Conservation (phyloP, 768 basidiomycete species). For the Boletales sp. region DNA sequence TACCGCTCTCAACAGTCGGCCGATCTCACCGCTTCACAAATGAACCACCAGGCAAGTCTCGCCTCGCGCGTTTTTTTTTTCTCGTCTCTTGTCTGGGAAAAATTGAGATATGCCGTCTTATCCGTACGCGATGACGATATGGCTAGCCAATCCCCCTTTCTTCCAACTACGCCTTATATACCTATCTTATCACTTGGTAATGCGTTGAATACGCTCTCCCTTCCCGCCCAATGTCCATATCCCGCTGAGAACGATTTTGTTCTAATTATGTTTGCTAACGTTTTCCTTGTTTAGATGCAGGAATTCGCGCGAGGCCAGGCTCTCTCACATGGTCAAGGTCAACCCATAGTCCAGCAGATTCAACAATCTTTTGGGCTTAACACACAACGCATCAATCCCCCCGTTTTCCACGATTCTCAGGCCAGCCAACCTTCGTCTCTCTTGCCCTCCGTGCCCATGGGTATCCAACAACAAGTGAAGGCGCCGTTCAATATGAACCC, state of each 20-base stretch:
- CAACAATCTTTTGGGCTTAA: slow-evolving; percentile 42
- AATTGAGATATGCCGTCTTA: slow-evolving; percentile 13
- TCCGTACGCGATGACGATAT: slow-evolving; percentile 11
- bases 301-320: slow-evolving; percentile 42
- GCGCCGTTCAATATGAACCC: slow-evolving; percentile 28
- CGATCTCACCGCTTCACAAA: slow-evolving; percentile 38
- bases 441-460: slow-evolving; percentile 35
- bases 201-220: background rate
- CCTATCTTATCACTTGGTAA: slow-evolving; percentile 13
- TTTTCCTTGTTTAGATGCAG: slow-evolving; percentile 37
- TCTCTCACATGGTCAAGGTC: slow-evolving; percentile 38
- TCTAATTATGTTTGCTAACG: slow-evolving; percentile 22
- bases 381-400: slow-evolving; percentile 35
- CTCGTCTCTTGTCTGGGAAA: slow-evolving; percentile 15
- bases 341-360: slow-evolving; percentile 37
- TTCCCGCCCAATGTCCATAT: slow-evolving; percentile 3
- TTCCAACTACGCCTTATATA: slow-evolving; percentile 5
- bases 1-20: slow-evolving; percentile 41
- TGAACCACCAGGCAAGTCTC: slow-evolving; percentile 47
- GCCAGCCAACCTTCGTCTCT: slow-evolving; percentile 25
- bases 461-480: slow-evolving; percentile 35
- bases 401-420: slow-evolving; percentile 37
- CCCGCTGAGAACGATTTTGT: slow-evolving; percentile 4
- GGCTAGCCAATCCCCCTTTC: slow-evolving; percentile 18
- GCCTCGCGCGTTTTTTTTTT: slow-evolving; percentile 12